phyloP scores from a whole-genome alignment of 345 rosid genomes.

The Dovyalis caffra region DNA sequence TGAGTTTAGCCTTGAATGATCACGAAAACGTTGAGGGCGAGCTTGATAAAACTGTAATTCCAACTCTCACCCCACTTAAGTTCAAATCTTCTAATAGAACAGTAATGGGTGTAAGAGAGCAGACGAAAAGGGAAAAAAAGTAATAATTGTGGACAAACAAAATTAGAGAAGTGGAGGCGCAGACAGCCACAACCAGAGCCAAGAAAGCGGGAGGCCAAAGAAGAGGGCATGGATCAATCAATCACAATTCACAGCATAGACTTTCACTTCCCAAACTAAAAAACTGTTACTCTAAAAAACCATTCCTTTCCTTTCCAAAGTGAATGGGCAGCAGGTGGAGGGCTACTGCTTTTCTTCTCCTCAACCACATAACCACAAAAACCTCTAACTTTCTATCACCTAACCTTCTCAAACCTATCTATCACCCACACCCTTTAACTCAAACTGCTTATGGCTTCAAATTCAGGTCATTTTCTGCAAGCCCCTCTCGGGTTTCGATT shows the following conservation, averaged over 20 bases:
- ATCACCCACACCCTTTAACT: background rate
- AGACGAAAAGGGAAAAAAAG: no score
- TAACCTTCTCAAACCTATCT: constrained; percentile 6
- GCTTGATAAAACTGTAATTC: no score
- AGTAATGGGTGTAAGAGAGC: no score
- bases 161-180: background rate
- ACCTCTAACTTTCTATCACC: constrained; percentile 10
- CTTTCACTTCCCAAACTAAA: background rate
- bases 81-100: no score
- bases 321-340: constrained; percentile 79
- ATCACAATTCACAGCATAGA: background rate
- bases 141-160: background rate
- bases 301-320: constrained; percentile 5
- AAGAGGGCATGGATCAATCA: background rate
- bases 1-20: no score
- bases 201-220: background rate
- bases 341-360: constrained; percentile 40
- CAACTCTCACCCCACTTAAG: no score
- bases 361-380: constrained; percentile 28
- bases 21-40: no score
- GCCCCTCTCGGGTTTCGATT: constrained; percentile 55
- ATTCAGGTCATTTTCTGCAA: constrained; percentile 51
- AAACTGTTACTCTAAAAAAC: background rate
- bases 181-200: no score
- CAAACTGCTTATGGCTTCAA: constrained; percentile 10